Base-by-base conservation (phyloP, 345 rosid genomes). In the Acer campestre region DNA sequence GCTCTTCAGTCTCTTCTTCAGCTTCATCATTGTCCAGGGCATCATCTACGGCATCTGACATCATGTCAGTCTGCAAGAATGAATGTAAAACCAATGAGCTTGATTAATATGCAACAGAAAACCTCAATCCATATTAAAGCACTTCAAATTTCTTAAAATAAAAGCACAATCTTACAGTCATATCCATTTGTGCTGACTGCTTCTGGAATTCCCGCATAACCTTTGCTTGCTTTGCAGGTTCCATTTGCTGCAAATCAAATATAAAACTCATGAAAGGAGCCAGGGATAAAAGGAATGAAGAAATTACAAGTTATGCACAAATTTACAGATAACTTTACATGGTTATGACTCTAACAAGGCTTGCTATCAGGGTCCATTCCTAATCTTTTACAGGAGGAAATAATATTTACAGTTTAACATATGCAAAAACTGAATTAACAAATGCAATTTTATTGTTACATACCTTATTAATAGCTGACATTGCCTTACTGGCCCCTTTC, bases 131-230 rank as follows among this genome's bases (percentile, higher is more conserved):
- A 31, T 27, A 3, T 63, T 16, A 9, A 27, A 35, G 9, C 23
- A 44, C 46, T 25, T 10, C 62, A 58, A 27, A 62, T 75, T 70
- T 68, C 25, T 20, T 63, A 44, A 73, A 62, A 61, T 56, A 17
- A 27, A 79, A 71, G 71, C 18, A 74, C 71, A 25, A 81, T 80
- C 97, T 87, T 86, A 95, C 99, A 58, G 95, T 93, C 98, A 93
- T 96, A 82, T 96, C 99, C 98, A 96, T 86, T 82, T 91, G 94
- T 2, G 94, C 97, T 29, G 99, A 93, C 81, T 96, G 98, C 82
- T 88, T 90, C 88, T 96, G 98, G 79, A 96, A 96, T 67, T 96
- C 99, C 77, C 65, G 82, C 70, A 91, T 79, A 78, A 91, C 88
- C 88, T 88, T 86, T 18, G 90, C 93, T 81, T 93, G 97, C 87